A percentile compares a stretch with the other conserved stretches of the same genome.
Conservation (phyloP, 371 early-diverging fungal species). For the Syncephalastrum contaminatum region DNA sequence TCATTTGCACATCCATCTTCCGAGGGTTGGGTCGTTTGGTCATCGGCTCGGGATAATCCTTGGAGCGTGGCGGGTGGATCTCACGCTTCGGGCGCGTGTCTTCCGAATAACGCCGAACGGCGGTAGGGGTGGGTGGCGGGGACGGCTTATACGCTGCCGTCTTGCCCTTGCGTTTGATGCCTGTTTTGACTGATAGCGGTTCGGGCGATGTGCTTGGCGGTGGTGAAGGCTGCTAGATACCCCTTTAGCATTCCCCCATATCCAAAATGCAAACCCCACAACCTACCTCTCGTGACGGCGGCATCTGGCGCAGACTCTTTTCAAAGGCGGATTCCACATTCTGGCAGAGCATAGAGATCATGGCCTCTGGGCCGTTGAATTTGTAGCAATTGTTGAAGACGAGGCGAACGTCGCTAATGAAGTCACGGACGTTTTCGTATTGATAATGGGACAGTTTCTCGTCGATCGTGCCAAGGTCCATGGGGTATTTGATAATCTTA, state of each 20-base stretch:
- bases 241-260: too few relatives aligned
- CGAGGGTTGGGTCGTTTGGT: constrained; percentile 43
- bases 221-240: constrained; percentile 9
- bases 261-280: too few relatives aligned
- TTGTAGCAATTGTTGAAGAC: constrained; percentile 85
- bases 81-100: constrained; percentile 68
- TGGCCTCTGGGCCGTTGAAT: constrained; percentile 83
- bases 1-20: constrained; percentile 61
- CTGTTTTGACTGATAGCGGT: constrained; percentile 3
- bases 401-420: constrained; percentile 70
- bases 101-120: constrained; percentile 29
- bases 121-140: constrained; percentile 19
- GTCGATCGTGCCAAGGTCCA: constrained; percentile 96
- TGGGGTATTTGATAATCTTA: constrained; percentile 88
- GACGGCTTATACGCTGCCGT: constrained; percentile 11
- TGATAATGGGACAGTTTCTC: constrained; percentile 74
- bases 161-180: constrained; percentile 15
- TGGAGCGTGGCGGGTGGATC: constrained; percentile 63
- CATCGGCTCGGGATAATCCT: constrained; percentile 45
- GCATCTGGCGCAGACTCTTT: constrained; percentile 67
- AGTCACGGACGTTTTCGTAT: constrained; percentile 63
- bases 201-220: constrained; percentile 11
- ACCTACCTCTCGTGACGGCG: constrained; percentile 38
- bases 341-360: constrained; percentile 70
- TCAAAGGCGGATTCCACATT: constrained; percentile 72